Evolutionary conservation across 2,329 filamentous ascomycete species (phyloP).

Genomic region (Ophiostoma tasmaniense): DNA sequence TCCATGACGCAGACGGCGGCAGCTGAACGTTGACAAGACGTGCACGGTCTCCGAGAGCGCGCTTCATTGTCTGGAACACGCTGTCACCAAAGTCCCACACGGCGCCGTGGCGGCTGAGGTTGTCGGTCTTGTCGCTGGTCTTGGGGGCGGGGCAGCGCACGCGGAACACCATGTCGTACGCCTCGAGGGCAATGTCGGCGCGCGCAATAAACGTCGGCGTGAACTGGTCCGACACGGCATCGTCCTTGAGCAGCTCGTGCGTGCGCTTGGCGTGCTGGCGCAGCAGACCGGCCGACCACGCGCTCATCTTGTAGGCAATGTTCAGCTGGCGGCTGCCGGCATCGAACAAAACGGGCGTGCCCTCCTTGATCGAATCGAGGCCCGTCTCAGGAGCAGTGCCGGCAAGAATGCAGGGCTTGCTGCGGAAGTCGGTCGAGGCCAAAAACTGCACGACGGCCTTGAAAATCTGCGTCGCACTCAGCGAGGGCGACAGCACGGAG

Average conservation of each 20-base stretch:
- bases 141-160: slow-evolving; percentile 23
- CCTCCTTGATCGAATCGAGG: slow-evolving; percentile 30
- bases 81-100: slow-evolving; percentile 43
- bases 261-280: slow-evolving; percentile 67
- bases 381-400: slow-evolving; percentile 32
- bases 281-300: slow-evolving; percentile 70
- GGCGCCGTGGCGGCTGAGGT: slow-evolving; percentile 33
- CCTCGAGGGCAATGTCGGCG: slow-evolving; percentile 44
- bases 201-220: slow-evolving; percentile 71
- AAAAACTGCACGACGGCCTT: slow-evolving; percentile 89
- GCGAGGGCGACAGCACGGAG: slow-evolving; percentile 60
- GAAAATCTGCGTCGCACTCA: slow-evolving; percentile 89
- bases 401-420: slow-evolving; percentile 52
- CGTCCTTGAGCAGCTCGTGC: slow-evolving; percentile 63
- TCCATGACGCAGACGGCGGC: slow-evolving; percentile 36
- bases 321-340: slow-evolving; percentile 62
- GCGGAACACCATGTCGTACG: slow-evolving; percentile 43
- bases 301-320: slow-evolving; percentile 79
- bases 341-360: slow-evolving; percentile 68
- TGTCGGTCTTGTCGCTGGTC: background rate
- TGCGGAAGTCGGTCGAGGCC: slow-evolving; percentile 61
- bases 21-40: slow-evolving; percentile 55
- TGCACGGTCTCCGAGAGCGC: slow-evolving; percentile 67
- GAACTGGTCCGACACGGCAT: slow-evolving; percentile 65
- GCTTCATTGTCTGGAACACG: slow-evolving; percentile 56